Conservation (phyloP, 805 yeast genomes). For the Priceomyces carsonii region DNA sequence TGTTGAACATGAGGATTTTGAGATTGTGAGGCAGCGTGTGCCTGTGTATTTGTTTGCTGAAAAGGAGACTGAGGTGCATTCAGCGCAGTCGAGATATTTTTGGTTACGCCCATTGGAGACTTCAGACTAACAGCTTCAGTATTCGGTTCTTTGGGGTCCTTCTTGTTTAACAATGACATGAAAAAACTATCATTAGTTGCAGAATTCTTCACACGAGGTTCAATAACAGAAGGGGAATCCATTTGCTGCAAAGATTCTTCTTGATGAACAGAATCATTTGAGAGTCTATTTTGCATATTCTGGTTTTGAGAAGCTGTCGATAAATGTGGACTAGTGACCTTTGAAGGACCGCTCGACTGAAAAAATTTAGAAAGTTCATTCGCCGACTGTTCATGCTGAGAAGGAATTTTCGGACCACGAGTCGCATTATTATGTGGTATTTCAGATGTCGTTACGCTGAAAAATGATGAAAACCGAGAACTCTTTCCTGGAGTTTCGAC, state of each 20-base stretch:
- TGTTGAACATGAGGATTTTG: too few species aligned
- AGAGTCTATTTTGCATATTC: constrained; percentile 7
- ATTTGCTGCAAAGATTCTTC: too few species aligned
- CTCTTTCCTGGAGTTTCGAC: constrained; percentile 25
- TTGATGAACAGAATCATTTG: neutral
- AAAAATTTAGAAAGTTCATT: constrained; percentile 14
- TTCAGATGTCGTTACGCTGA: constrained; percentile 15
- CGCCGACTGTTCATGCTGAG: neutral
- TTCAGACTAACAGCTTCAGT: too few species aligned
- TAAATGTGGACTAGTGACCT: neutral
- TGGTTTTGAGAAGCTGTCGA: constrained; percentile 1
- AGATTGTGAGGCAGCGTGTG: too few species aligned
- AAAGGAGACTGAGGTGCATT: too few species aligned
- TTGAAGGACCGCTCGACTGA: constrained; percentile 3
- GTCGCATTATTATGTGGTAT: too few species aligned
- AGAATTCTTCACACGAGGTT: too few species aligned
- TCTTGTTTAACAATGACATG: constrained; percentile 45
- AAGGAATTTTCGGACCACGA: too few species aligned
- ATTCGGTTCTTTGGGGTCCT: constrained; percentile 11
- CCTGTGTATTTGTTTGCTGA: too few species aligned
- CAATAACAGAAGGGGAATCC: too few species aligned
- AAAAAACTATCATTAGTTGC: constrained; percentile 45
- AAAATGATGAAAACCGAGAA: constrained; percentile 39
- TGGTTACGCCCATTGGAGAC: too few species aligned
- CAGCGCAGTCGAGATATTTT: too few species aligned